A percentile compares a stretch with the other conserved stretches of the same genome.
phyloP scores from a whole-genome alignment of 306 rosid genomes.

The Casuarina glauca region DNA sequence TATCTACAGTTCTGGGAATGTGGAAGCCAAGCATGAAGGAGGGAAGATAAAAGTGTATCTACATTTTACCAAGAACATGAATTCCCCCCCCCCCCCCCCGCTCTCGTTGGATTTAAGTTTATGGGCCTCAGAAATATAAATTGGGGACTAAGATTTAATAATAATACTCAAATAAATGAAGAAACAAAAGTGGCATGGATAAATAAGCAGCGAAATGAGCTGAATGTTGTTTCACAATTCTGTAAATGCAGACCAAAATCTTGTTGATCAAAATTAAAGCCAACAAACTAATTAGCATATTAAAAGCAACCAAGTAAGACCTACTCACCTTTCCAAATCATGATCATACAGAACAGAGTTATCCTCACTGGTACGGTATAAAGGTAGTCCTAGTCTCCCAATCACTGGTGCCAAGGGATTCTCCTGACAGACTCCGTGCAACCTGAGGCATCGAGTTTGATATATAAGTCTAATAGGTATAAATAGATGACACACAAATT shows the following conservation, averaged over 20 bases:
- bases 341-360: constrained; percentile 97
- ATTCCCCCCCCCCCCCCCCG: too few species aligned
- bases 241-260: background rate
- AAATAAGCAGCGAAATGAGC: background rate
- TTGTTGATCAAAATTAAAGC: background rate
- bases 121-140: background rate
- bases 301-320: constrained; percentile 12
- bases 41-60: background rate
- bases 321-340: constrained; percentile 82
- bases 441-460: constrained; percentile 48
- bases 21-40: background rate
- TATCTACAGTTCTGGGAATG: background rate
- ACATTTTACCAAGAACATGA: background rate
- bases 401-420: constrained; percentile 95
- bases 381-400: constrained; percentile 87
- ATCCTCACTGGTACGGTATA: constrained; percentile 94
- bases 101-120: background rate
- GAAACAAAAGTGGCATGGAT: background rate
- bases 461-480: constrained; percentile 12
- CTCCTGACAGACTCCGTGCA: constrained; percentile 95
- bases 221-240: background rate
- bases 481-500: background rate
- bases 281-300: background rate
- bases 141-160: background rate
- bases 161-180: background rate